Evolutionary conservation across 1,284 basidiomycete species (phyloP).

Genomic region (Caloboletus firmus): DNA sequence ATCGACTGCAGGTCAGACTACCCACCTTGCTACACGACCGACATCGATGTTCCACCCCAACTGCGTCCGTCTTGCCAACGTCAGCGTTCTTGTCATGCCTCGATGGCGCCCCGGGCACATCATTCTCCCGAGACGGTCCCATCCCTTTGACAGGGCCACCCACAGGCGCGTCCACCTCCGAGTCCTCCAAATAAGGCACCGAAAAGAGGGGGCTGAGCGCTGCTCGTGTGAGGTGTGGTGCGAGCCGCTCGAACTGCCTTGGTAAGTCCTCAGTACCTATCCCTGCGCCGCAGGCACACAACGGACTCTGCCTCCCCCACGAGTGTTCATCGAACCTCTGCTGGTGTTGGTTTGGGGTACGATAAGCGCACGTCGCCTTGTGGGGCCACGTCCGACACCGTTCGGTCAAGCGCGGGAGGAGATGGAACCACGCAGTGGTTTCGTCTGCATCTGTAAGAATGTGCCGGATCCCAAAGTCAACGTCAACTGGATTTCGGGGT

Average conservation of each 20-base stretch:
- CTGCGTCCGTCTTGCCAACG: not conserved
- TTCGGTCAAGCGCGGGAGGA: slow-evolving; percentile 49
- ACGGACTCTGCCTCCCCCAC: slow-evolving; percentile 1
- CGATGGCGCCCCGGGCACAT: too few species aligned
- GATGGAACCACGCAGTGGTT: slow-evolving; percentile 44
- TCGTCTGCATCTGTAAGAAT: slow-evolving; percentile 29
- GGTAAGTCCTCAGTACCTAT: slow-evolving; percentile 36
- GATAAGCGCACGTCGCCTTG: slow-evolving; percentile 43
- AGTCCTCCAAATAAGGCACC: slow-evolving; percentile 44
- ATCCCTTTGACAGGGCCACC: not conserved
- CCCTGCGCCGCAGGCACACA: slow-evolving; percentile 51
- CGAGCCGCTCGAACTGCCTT: slow-evolving; percentile 29
- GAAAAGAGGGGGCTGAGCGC: slow-evolving; percentile 53
- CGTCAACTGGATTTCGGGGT: slow-evolving; percentile 3
- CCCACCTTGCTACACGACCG: slow-evolving; percentile 32
- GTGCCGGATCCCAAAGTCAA: not conserved
- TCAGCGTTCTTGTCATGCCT: not conserved
- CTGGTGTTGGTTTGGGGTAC: not conserved
- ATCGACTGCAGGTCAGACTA: slow-evolving; percentile 33
- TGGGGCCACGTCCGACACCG: slow-evolving; percentile 55
- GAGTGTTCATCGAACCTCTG: not conserved
- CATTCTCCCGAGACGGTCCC: not conserved
- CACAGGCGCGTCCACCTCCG: slow-evolving; percentile 19
- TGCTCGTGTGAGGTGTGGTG: slow-evolving; percentile 44
- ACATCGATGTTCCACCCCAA: slow-evolving; percentile 9